These are phyloP conservation scores for Eutrema japonicum DNA, from an alignment of 345 rosid genomes.

Conservation along the genomic window DNA sequence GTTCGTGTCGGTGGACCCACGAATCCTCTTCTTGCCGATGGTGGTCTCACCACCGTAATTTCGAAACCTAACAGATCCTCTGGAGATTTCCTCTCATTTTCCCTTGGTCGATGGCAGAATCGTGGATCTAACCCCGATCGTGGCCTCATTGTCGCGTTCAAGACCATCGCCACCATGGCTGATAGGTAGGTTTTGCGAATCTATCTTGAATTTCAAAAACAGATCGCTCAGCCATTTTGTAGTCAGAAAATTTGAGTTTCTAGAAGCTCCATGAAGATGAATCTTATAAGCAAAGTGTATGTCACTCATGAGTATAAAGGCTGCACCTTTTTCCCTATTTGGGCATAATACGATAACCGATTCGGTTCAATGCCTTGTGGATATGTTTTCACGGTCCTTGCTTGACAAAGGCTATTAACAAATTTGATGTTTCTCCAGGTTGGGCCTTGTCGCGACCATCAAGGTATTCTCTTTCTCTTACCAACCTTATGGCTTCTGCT, in stretches of 20 bases:
- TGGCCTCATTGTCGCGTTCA: constrained; percentile 86
- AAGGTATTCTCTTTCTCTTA: constrained; percentile 59
- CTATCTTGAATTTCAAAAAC: neutral
- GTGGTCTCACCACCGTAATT: constrained; percentile 94
- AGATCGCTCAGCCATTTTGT: neutral
- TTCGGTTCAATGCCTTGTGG: neutral
- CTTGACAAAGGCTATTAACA: constrained; percentile 12
- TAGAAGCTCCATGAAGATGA: neutral
- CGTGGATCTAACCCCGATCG: constrained; percentile 98
- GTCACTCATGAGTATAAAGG: neutral
- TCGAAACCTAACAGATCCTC: constrained; percentile 93
- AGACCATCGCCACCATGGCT: constrained; percentile 96
- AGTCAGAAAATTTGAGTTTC: neutral
- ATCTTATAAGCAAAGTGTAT: neutral
- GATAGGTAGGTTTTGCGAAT: constrained; percentile 62
- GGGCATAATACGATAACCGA: neutral
- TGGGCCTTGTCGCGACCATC: constrained; percentile 96
- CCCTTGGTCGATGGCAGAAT: constrained; percentile 96
- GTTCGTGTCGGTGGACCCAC: constrained; percentile 98
- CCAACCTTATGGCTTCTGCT: constrained; percentile 1
- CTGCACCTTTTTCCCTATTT: neutral
- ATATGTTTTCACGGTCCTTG: neutral
- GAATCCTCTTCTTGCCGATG: constrained; percentile 90
- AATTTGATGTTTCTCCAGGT: constrained; percentile 59
- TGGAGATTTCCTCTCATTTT: constrained; percentile 88